Evolutionary conservation across 164 flowering plant species (phyloP).

Genomic region (Magnolia officinalis): DNA sequence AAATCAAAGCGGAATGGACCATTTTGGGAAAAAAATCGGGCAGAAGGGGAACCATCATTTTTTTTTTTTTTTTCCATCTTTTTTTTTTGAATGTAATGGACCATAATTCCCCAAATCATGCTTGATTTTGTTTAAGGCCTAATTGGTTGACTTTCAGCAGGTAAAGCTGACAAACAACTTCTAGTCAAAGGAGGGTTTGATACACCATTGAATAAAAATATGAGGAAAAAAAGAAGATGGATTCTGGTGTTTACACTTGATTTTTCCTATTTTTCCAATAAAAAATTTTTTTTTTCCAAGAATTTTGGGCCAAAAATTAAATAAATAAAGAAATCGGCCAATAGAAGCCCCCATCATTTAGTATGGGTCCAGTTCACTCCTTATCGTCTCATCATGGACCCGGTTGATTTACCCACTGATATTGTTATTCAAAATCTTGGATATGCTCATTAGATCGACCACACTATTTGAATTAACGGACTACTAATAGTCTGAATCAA

Average conservation of each 20-base stretch:
- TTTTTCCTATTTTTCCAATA: neutral
- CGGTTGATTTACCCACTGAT: neutral
- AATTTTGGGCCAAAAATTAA: neutral
- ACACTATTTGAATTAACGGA: neutral
- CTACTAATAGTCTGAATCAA: neutral
- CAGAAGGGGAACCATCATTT: too few species aligned
- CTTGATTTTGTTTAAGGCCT: neutral
- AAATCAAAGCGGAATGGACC: too few species aligned
- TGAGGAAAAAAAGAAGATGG: neutral
- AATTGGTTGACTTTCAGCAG: neutral
- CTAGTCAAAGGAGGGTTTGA: neutral
- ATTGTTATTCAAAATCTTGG: neutral
- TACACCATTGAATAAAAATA: neutral
- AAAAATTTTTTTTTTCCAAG: too few species aligned
- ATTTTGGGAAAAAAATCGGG: too few species aligned
- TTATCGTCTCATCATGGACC: neutral
- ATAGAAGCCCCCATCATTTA: too few species aligned
- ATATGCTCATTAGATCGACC: neutral
- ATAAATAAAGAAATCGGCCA: too few species aligned
- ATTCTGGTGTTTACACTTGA: neutral
- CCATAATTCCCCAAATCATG: neutral
- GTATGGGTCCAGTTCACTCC: neutral
- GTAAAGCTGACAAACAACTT: neutral
- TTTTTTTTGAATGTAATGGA: too few species aligned
- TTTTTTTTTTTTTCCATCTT: too few species aligned